Evolutionary conservation across 306 rosid genomes (phyloP), one percentile per base, ranked within the genome.

Genomic region (Fragaria vesca): DNA sequence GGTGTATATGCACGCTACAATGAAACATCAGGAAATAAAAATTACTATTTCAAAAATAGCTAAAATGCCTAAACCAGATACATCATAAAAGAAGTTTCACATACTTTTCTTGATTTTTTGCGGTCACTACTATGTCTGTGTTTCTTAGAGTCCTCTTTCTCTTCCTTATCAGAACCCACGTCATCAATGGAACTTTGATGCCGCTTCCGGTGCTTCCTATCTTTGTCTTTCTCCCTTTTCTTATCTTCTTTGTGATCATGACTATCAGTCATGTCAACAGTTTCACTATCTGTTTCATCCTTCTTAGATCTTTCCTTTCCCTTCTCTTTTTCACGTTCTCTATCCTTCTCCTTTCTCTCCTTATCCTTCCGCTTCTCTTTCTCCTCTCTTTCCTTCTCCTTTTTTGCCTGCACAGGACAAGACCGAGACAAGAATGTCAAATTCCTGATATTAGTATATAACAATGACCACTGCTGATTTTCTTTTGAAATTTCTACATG

Each of bases 71-170:
- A 3, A 36, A 11, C 50, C 24, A 55, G 13, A 66, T n/a, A 9
- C 16, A 57, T 12, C 24, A 68, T 4, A 11, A 26, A 73, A 57
- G 50, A 65, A 72, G 67, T 26, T 77, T 71, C 55, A 82, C 82
- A 18, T 84, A 85, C 99, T 91, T 90, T 96, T 82, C 97, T 81
- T 30, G 99, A 93, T 77, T 86, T 91, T 81, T 91, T 96, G 81
- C 98, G 96, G 73, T 96, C 99, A 79, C 97, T 90, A 52, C 97
- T 88, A 75, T 93, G 98, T 78, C 89, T 93, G 48, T 93, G 91
- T 11, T 91, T 93, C 90, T 86, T 96, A 66, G 94, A 82, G 67
- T 96, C 99, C 78, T 93, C 99, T 83, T 87, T 96, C 83, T 96
- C 99, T 32, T 91, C 99, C 87, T 83, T 93, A 58, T 93, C 98